Evolutionary conservation across 2,329 filamentous ascomycete genomes (phyloP).

Genomic region (Keithomyces neogunnii): DNA sequence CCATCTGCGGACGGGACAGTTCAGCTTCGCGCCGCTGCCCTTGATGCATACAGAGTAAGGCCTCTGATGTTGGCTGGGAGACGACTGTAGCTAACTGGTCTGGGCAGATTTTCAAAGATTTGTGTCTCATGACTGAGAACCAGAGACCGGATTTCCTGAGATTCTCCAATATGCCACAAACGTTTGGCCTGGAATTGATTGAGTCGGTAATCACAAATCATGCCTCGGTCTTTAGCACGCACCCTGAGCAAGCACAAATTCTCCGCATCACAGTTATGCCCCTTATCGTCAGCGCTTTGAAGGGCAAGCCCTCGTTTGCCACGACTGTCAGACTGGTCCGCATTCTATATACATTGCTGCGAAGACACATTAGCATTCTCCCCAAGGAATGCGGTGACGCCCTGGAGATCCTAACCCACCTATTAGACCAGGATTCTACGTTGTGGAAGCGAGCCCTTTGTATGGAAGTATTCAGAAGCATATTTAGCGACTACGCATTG

Average conservation of each 20-base stretch:
- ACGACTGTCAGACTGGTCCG: conserved; percentile 75
- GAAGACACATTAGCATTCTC: conserved; percentile 67
- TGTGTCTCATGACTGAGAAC: conserved; percentile 80
- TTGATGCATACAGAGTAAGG: conserved; percentile 71
- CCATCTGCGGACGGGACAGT: conserved; percentile 56
- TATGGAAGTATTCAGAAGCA: conserved; percentile 80
- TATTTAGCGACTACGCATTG: conserved; percentile 74
- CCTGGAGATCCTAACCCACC: conserved; percentile 70
- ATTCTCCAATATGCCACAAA: conserved; percentile 68
- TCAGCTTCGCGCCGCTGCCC: conserved; percentile 63
- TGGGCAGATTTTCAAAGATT: conserved; percentile 71
- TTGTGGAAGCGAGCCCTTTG: conserved; percentile 84
- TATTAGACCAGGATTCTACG: conserved; percentile 77
- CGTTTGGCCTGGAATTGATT: conserved; percentile 84
- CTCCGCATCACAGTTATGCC: conserved; percentile 74
- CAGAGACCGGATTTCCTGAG: conserved; percentile 75
- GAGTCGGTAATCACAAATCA: conserved; percentile 86
- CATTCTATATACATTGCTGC: conserved; percentile 73
- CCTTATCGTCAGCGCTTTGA: conserved; percentile 68
- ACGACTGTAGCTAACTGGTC: conserved; percentile 7
- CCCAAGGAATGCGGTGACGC: conserved; percentile 75
- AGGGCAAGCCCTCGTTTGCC: conserved; percentile 70
- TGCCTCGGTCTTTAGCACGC: conserved; percentile 65
- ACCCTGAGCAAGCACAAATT: conserved; percentile 74
- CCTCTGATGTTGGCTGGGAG: background rate